Percentiles rank a stretch among this genome's conserved stretches.
Conservation (phyloP, 495 filamentous ascomycete genomes). For the Aspergillus olivimuriae region DNA sequence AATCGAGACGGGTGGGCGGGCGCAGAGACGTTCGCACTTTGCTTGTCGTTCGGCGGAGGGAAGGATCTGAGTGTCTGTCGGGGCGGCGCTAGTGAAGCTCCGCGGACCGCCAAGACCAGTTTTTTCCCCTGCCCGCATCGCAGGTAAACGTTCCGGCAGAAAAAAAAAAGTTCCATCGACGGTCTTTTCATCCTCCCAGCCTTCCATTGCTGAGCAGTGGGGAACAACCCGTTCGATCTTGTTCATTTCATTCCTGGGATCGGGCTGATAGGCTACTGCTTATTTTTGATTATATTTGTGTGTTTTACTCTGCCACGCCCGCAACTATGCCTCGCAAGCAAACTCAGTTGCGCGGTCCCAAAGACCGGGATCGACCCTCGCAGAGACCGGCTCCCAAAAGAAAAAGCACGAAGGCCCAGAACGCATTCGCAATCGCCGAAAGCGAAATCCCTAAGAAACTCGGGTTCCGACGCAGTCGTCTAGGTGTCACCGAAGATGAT, state of each 20-base stretch:
- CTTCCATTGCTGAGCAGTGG: no score
- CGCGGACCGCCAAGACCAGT: constrained; percentile 36
- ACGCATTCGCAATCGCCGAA: constrained; percentile 82
- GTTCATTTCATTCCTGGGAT: no score
- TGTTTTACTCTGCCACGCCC: no score
- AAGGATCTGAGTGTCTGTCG: constrained; percentile 14
- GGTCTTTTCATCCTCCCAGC: constrained; percentile 11
- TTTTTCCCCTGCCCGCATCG: constrained; percentile 23
- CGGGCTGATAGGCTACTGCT: no score
- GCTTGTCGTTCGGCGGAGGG: constrained; percentile 2
- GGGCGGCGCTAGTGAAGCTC: constrained; percentile 22
- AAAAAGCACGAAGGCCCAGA: constrained; percentile 55
- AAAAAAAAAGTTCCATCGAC: constrained; percentile 26
- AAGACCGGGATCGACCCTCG: constrained; percentile 48
- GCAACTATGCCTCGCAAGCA: constrained; percentile 62
- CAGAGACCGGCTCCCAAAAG: constrained; percentile 36
- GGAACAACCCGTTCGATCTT: no score
- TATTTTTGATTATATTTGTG: no score
- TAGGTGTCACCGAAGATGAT: constrained; percentile 51
- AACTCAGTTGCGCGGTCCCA: constrained; percentile 40
- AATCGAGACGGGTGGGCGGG: constrained; percentile 3
- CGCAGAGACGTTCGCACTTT: neutral
- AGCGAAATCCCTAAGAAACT: constrained; percentile 46
- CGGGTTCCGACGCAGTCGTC: constrained; percentile 49
- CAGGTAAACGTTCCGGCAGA: constrained; percentile 7